phyloP scores from a whole-genome alignment of 2,329 filamentous ascomycete species.

The Mycocentrospora acerina region DNA sequence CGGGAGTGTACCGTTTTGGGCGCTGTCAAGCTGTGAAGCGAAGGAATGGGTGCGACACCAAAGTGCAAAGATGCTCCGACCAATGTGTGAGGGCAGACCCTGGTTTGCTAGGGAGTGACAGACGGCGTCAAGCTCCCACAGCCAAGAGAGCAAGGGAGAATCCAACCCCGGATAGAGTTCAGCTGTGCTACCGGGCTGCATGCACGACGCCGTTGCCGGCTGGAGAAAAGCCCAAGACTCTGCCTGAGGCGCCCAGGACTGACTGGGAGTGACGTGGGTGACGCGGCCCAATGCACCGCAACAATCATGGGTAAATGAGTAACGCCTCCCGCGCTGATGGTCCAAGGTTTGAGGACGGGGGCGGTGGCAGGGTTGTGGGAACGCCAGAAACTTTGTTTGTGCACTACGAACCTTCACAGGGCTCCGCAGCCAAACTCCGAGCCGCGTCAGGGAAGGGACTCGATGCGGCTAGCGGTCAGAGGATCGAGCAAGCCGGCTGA shows the following conservation, averaged over 20 bases:
- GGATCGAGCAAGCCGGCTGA: constrained; percentile 9
- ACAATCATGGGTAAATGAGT: constrained; percentile 33
- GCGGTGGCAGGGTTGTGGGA: constrained; percentile 38
- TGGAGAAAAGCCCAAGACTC: constrained; percentile 21
- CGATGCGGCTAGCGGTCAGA: constrained; percentile 13
- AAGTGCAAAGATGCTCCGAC: constrained; percentile 31
- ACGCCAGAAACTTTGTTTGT: constrained; percentile 42
- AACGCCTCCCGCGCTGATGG: constrained; percentile 28
- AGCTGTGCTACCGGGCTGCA: constrained; percentile 32
- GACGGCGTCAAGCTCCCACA: constrained; percentile 30
- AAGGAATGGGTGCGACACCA: constrained; percentile 39
- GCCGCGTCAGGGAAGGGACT: constrained; percentile 21
- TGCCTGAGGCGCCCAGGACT: not conserved
- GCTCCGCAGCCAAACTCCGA: constrained; percentile 24
- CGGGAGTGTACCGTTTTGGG: constrained; percentile 43
- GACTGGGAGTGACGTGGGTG: constrained; percentile 14
- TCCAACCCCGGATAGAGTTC: constrained; percentile 20
- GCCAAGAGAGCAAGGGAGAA: constrained; percentile 19
- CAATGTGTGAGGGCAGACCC: constrained; percentile 30
- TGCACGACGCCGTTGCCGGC: constrained; percentile 31
- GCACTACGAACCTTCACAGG: constrained; percentile 32
- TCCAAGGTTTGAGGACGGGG: constrained; percentile 41
- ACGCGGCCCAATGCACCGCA: constrained; percentile 7
- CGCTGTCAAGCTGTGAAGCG: constrained; percentile 42
- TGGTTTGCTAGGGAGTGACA: constrained; percentile 28